Evolutionary conservation across 2,329 filamentous ascomycete species (phyloP), one percentile per base, ranked within the genome.

Genomic region (Aspergillus hortae): DNA sequence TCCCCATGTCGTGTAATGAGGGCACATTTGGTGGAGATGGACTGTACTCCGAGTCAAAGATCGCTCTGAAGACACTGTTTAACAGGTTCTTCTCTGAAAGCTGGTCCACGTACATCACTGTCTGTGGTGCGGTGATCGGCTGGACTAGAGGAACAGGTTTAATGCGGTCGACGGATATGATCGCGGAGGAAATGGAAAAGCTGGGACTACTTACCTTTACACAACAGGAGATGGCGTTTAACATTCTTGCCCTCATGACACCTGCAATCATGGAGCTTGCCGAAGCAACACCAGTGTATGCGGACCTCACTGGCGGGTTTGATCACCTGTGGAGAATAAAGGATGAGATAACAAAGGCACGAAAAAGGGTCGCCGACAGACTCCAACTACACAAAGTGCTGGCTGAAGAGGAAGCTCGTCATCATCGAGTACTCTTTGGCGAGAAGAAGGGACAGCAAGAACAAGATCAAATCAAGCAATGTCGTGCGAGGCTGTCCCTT

Each of bases 131-230:
- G 3, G 60, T 72, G 9, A 77, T 77, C 44, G 75, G 75, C 9
- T 77, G 75, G 74, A 77, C 74, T 6, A 63, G 74, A 33, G 73
- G 72, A 2, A 77, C 75, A 1, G 67, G 69, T 1, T 56, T 77
- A 4, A 78, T 77, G 75, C 62, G 56, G 1, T 67, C 56, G 33
- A 77, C 77, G 55, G 69, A 77, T 48, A 60, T 68, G 2, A 49
- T 77, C 5, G 70, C 74, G 1, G 64, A 68, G 33, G 70, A 61
- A 4, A 64, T 75, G 14, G 69, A 74, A 49, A 61, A 63, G n/a
- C 52, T 62, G 1, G 72, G 68, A 4, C 59, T 74, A 11, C 54
- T 56, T n/a, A 77, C 74, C 0, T 77, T 75, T 49, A 71, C 73
- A 0, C 61, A 65, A 3, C 49, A 59, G 1, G 73, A 77, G 53